phyloP scores from a whole-genome alignment of 495 filamentous ascomycete species.

The Neurospora sublineolata region DNA sequence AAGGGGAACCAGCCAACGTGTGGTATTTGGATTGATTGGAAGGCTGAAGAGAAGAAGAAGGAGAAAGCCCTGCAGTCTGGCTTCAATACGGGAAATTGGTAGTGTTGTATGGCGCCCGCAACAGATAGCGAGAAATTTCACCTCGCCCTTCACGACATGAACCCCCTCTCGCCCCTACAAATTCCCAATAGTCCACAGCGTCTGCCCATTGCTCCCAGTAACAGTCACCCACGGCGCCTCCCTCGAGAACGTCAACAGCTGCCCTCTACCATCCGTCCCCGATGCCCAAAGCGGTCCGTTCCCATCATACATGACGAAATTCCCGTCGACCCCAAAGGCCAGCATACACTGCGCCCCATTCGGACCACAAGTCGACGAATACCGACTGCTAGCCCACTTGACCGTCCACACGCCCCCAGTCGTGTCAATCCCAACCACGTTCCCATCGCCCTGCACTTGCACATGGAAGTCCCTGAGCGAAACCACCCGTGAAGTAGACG shows the following conservation, averaged over 20 bases:
- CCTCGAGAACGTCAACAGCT: background rate
- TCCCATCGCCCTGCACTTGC: constrained; percentile 11
- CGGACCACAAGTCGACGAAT: constrained; percentile 1
- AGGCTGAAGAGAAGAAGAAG: background rate
- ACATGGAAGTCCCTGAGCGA: constrained; percentile 6
- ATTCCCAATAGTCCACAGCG: constrained; percentile 5
- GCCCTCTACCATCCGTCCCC: constrained; percentile 1
- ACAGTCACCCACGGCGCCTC: constrained; percentile 5
- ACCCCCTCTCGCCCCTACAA: background rate
- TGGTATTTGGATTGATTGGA: background rate
- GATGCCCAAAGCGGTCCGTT: constrained; percentile 4
- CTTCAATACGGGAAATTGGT: background rate
- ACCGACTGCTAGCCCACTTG: constrained; percentile 5
- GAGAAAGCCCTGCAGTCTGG: background rate
- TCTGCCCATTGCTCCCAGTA: background rate
- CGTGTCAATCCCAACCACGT: constrained; percentile 10
- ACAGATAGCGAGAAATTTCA: background rate
- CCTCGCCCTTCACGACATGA: background rate
- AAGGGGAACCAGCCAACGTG: background rate
- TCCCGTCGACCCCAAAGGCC: background rate
- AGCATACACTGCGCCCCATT: constrained; percentile 1
- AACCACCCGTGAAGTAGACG: background rate
- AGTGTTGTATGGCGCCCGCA: background rate
- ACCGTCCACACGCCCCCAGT: constrained; percentile 4
- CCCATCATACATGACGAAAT: constrained; percentile 3